These are phyloP conservation scores for Exophiala bonariae DNA, from an alignment of 2,329 filamentous ascomycete genomes.

Conservation along the genomic window DNA sequence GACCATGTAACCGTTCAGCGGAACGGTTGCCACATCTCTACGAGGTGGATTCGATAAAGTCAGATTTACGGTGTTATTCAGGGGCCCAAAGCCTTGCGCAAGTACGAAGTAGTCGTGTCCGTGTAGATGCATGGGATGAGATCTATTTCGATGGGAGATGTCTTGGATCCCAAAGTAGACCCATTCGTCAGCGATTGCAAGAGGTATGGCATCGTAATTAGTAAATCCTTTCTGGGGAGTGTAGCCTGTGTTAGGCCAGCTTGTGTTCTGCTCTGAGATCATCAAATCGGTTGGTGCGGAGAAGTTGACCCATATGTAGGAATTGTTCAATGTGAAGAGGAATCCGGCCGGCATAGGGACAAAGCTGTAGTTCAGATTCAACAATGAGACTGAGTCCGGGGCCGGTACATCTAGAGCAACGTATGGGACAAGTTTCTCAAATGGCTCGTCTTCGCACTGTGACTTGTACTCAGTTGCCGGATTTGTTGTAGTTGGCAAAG, in stretches of 20 bases:
- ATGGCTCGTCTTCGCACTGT: constrained; percentile 24
- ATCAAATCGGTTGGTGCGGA: constrained; percentile 42
- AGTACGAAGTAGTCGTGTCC: constrained; percentile 50
- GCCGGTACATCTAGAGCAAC: constrained; percentile 17
- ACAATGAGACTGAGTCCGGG: neutral
- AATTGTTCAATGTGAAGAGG: constrained; percentile 19
- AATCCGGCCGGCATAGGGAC: constrained; percentile 1
- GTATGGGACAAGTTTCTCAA: constrained; percentile 24
- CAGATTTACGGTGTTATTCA: constrained; percentile 34
- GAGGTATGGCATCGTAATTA: constrained; percentile 30
- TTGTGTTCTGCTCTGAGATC: constrained; percentile 31
- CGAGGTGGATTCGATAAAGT: constrained; percentile 39
- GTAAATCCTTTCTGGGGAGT: constrained; percentile 3
- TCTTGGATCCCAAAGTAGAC: constrained; percentile 39
- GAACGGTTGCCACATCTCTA: constrained; percentile 35
- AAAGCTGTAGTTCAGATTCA: constrained; percentile 3
- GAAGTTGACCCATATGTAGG: constrained; percentile 40
- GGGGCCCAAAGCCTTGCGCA: constrained; percentile 46
- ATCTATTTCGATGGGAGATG: constrained; percentile 21
- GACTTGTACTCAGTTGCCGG: constrained; percentile 13
- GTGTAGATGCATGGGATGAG: constrained; percentile 50
- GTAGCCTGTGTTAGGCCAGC: constrained; percentile 30
- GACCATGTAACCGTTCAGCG: constrained; percentile 37
- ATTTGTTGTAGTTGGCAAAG: constrained; percentile 21
- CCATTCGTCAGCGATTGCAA: constrained; percentile 29